Conservation (phyloP, 768 basidiomycete genomes). For the Chalciporus chontae region DNA sequence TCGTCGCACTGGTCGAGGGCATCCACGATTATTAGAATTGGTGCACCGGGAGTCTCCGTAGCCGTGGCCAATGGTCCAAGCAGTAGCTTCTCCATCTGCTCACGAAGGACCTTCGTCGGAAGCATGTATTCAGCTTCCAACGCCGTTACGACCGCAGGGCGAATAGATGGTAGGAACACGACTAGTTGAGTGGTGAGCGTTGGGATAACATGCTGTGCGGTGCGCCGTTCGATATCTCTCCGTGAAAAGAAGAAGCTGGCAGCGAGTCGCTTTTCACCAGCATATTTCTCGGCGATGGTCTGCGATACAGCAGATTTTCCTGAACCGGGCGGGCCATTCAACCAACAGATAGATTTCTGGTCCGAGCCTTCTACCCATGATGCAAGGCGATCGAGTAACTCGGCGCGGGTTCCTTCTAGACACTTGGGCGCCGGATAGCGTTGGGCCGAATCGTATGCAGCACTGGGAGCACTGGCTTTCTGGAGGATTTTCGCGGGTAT, state of each 20-base stretch:
- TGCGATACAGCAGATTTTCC: slow-evolving; percentile 25
- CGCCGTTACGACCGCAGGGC: slow-evolving; percentile 10
- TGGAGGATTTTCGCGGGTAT: slow-evolving; percentile 9
- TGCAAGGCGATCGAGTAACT: slow-evolving; percentile 13
- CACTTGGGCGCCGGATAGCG: slow-evolving; percentile 20
- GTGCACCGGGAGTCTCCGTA: slow-evolving; percentile 6
- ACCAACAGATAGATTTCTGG: slow-evolving; percentile 14
- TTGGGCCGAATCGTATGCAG: slow-evolving; percentile 18
- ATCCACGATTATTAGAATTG: slow-evolving; percentile 20
- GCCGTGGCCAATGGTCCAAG: slow-evolving; percentile 16
- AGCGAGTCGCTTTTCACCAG: slow-evolving; percentile 18
- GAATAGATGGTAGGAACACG: slow-evolving; percentile 11
- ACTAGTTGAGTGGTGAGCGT: slow-evolving; percentile 32
- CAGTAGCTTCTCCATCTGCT: slow-evolving; percentile 28
- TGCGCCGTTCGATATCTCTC: slow-evolving; percentile 16
- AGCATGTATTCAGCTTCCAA: slow-evolving; percentile 25
- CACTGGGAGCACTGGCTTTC: slow-evolving; percentile 17
- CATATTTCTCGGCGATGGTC: slow-evolving; percentile 21
- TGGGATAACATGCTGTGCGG: slow-evolving; percentile 21
- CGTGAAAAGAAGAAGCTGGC: slow-evolving; percentile 34
- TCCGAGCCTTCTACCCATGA: slow-evolving; percentile 14
- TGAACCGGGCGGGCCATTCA: slow-evolving; percentile 17
- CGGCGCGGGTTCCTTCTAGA: slow-evolving; percentile 21
- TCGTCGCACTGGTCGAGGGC: slow-evolving; percentile 28
- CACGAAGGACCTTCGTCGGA: slow-evolving; percentile 26